Base-by-base conservation (phyloP, 352 stramenopile species). In the Discostella stelligera region DNA sequence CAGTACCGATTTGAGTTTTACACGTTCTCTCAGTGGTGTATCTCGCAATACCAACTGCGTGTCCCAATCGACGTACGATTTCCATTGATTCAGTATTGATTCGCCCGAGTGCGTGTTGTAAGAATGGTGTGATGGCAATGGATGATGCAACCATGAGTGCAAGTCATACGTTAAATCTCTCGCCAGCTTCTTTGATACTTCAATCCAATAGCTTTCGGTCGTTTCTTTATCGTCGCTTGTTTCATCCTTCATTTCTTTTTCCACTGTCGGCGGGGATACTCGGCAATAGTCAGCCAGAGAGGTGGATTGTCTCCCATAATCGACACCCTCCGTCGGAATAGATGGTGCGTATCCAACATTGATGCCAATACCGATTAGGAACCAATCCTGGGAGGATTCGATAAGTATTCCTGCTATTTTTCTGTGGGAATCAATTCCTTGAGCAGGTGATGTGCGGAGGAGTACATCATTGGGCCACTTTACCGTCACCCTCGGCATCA, bases 391-490 rank as follows among this genome's bases (percentile, higher is more conserved):
- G 14, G 74, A 63, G 18, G 76, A 85, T 82, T 94, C 89, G 66
- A 94, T 90, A n/a, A 94, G 67, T 55, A 89, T 81, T 20, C 89
- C 89, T 1, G 86, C 81, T 53, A 94, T 70, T 74, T 94, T 94
- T 46, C 81, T 68, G 52, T 77, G 44, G 13, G 67, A 82, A 46
- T 44, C 37, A 8, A 44, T 44, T 44, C 37, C 37, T 44, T 10
- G 2, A 44, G 37, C 11, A 44, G 37, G 37, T 44, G 39, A 30
- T 69, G 53, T 66, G 50, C 88, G 71, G 10, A 93, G 68, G 7
- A 94, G 71, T 3, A 94, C 87, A 80, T 94, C 89, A 78, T 94
- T 94, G 1, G 89, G 89, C 89, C 89, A 94, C 70, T 94, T 94
- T n/a, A 93, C 66, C 16, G 78, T 84, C 0, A 91, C 83, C 49